phyloP scores from a whole-genome alignment of 2,329 filamentous ascomycete species.

The Raffaelea ambrosiae region DNA sequence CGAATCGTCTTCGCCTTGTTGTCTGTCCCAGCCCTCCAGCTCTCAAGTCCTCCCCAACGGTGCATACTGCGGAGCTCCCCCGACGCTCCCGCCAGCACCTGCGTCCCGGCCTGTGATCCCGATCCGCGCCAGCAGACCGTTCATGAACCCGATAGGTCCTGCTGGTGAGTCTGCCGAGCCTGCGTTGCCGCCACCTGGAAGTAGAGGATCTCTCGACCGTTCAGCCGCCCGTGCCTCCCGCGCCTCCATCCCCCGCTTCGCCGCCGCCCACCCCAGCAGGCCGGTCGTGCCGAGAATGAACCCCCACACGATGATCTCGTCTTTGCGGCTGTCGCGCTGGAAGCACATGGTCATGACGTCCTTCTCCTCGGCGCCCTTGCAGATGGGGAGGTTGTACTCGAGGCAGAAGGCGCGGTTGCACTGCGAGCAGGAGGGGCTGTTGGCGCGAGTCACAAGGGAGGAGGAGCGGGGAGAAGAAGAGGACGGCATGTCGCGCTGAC shows the following conservation, averaged over 20 bases:
- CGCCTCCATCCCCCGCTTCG: conserved; percentile 38
- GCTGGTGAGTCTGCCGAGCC: not conserved
- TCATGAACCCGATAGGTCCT: not conserved
- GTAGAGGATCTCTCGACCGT: not conserved
- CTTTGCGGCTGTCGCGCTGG: conserved; percentile 59
- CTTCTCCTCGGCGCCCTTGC: conserved; percentile 51
- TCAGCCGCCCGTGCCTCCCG: conserved; percentile 17
- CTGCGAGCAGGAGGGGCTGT: conserved; percentile 44
- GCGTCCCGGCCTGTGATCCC: not conserved
- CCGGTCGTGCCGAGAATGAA: conserved; percentile 53
- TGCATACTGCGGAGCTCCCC: too few relatives aligned
- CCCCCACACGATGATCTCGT: conserved; percentile 57
- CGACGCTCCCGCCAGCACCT: not conserved
- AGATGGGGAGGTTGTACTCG: conserved; percentile 51
- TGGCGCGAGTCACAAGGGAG: conserved; percentile 18
- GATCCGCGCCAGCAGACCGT: not conserved
- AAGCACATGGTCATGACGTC: conserved; percentile 57
- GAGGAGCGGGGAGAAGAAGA: too few relatives aligned
- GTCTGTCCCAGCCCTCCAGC: too few relatives aligned
- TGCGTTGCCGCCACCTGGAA: not conserved
- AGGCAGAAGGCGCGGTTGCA: conserved; percentile 61
- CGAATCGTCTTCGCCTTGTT: too few relatives aligned
- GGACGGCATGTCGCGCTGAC: too few relatives aligned
- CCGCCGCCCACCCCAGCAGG: conserved; percentile 51
- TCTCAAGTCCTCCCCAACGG: too few relatives aligned